Conservation (phyloP, 2,329 filamentous ascomycete species). For the Lasiodiplodia gonubiensis region DNA sequence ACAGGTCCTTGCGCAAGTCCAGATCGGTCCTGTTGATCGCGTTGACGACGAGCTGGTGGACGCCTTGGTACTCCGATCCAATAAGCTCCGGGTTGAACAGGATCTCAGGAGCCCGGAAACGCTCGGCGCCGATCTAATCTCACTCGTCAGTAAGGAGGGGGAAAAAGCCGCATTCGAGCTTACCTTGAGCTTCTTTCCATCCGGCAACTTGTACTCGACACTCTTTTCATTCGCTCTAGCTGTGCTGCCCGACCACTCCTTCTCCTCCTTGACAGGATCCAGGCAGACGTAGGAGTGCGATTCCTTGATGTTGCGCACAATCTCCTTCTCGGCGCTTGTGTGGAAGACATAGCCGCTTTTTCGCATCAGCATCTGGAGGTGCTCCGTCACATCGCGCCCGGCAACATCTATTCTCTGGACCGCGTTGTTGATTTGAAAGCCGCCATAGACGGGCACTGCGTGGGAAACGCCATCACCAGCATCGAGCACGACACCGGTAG, state of each 20-base stretch:
- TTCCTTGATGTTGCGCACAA: slow-evolving; percentile 97
- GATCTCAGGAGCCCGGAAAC: slow-evolving; percentile 95
- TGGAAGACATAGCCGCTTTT: slow-evolving; percentile 96
- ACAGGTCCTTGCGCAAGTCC: slow-evolving; percentile 90
- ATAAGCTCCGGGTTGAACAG: slow-evolving; percentile 98
- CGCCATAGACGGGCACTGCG: slow-evolving; percentile 96
- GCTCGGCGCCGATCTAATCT: slow-evolving; percentile 80
- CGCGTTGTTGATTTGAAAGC: slow-evolving; percentile 94
- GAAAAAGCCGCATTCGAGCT: slow-evolving; percentile 28
- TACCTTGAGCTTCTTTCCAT: slow-evolving; percentile 92
- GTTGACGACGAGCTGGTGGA: slow-evolving; percentile 98
- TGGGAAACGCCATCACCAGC: slow-evolving; percentile 96
- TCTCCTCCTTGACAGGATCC: slow-evolving; percentile 92
- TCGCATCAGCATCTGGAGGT: slow-evolving; percentile 86
- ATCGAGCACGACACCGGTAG: slow-evolving; percentile 94
- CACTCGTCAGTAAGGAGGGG: slow-evolving; percentile 28
- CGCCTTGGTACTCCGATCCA: slow-evolving; percentile 92
- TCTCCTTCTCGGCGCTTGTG: slow-evolving; percentile 98
- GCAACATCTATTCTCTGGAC: slow-evolving; percentile 96
- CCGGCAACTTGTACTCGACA: slow-evolving; percentile 86
- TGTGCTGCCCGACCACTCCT: slow-evolving; percentile 80
- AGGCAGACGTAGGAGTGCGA: slow-evolving; percentile 88
- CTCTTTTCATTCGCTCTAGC: slow-evolving; percentile 79
- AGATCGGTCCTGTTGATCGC: slow-evolving; percentile 94
- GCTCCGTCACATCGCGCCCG: slow-evolving; percentile 92